phyloP scores from a whole-genome alignment of 805 yeast species.

The Saccharomycopsis fibuligera region DNA sequence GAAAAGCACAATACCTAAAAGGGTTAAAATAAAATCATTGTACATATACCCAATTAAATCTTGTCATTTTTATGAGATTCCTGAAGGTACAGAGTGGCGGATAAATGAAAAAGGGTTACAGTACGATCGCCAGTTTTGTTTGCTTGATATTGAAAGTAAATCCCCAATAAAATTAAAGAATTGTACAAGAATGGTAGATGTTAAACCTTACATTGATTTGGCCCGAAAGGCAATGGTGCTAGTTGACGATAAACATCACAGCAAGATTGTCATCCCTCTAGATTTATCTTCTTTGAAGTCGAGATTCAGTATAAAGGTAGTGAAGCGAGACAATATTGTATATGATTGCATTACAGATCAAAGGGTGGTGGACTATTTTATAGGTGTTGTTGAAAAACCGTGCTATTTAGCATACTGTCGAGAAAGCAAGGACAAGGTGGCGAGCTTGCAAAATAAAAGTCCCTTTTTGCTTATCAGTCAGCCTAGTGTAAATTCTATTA shows the following conservation, averaged over 20 bases:
- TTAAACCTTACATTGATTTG: slow-evolving; percentile 27
- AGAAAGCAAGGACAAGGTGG: slow-evolving; percentile 16
- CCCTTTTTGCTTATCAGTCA: slow-evolving; percentile 33
- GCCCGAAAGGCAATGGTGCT: not conserved
- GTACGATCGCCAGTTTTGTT: slow-evolving; percentile 36
- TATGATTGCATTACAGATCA: slow-evolving; percentile 22
- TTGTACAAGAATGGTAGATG: slow-evolving; percentile 30
- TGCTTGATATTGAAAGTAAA: slow-evolving; percentile 27
- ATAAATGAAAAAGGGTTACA: slow-evolving; percentile 30
- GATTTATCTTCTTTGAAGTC: too few species aligned
- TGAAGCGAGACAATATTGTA: not conserved
- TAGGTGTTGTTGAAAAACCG: slow-evolving; percentile 26
- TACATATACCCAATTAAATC: slow-evolving; percentile 39
- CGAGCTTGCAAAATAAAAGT: slow-evolving; percentile 30
- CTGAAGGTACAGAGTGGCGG: slow-evolving; percentile 26
- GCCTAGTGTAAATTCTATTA: slow-evolving; percentile 26
- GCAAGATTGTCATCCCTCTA: too few species aligned
- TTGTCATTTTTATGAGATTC: slow-evolving; percentile 32
- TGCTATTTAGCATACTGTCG: slow-evolving; percentile 38
- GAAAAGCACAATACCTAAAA: not conserved
- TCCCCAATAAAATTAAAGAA: slow-evolving; percentile 31
- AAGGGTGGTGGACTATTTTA: slow-evolving; percentile 27
- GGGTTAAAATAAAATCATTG: slow-evolving; percentile 24
- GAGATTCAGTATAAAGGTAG: too few species aligned
- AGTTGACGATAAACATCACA: too few species aligned